Base-by-base conservation (phyloP, 225 moss, liverwort and hornwort species). In the Polytrichum formosum region DNA sequence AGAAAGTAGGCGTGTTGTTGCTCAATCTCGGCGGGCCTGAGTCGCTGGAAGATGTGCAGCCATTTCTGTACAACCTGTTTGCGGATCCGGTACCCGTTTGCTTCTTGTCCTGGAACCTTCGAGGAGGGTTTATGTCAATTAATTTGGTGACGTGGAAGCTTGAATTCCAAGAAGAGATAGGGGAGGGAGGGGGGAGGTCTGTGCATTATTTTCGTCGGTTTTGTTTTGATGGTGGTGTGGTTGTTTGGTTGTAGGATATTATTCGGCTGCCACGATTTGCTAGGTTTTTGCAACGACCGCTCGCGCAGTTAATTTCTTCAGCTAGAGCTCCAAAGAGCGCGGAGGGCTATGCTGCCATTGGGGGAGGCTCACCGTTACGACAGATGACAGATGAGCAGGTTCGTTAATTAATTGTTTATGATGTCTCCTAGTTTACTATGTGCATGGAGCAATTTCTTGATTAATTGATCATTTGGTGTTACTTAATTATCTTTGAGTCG, bases 11-110 rank as follows among this genome's bases (percentile, higher is more conserved):
- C 75, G 96, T 96, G 65, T 61, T 96, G 73, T 79, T 96, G 23
- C 86, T 96, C 62, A 93, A 93, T 82, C 79, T 97, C 72, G 93
- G 96, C 66, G 96, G 93, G 69, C 96, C 96, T 4, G 96, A 97
- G 70, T 80, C 90, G 25, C 93, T 97, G 46, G 92, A 92, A 6
- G 96, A 97, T 80, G 96, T 97, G 28, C 92, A 93, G 74, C 96
- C 96, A 4, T 97, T 97, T 74, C 69, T 97, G 68, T 97, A 67
- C 76, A 97, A 97, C 74, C 90, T 97, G 53, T 97, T 97, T 56
- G 93, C 93, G 28, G 96, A 97, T 72, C 96, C 93, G 66, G 96
- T 96, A 81, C 74, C 56, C 21, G 23, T 58, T 58, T n/a, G n/a
- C 20, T 25, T 58, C 22, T 9, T 22, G 56, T 5, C 56, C 56